Percentiles rank a stretch among this genome's conserved stretches.
Conservation (phyloP, 495 filamentous ascomycete genomes). For the Neurospora sp. region DNA sequence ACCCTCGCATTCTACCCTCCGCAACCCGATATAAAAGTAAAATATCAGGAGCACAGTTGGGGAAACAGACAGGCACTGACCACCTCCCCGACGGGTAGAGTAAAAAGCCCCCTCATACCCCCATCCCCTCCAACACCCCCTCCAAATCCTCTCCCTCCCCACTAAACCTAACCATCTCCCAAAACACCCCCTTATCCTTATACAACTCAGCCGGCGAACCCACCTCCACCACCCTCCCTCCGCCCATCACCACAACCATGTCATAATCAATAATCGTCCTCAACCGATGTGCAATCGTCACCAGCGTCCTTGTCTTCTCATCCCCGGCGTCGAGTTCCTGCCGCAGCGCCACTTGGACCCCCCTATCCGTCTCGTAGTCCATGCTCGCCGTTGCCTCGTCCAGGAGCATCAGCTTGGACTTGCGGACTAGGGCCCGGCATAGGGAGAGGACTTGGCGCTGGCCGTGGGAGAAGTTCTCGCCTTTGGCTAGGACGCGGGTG, state of each 20-base stretch:
- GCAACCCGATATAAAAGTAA: background rate
- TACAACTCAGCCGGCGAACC: slow-evolving; percentile 37
- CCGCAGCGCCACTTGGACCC: slow-evolving; percentile 38
- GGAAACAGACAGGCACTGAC: too few relatives aligned
- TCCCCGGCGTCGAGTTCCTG: slow-evolving; percentile 25
- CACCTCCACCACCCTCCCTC: slow-evolving; percentile 28
- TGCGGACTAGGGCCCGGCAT: slow-evolving; percentile 43
- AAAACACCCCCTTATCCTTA: slow-evolving; percentile 32
- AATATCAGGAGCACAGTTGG: too few relatives aligned
- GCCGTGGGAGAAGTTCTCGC: slow-evolving; percentile 48
- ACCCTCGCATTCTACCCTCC: too few relatives aligned
- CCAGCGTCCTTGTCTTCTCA: slow-evolving; percentile 33
- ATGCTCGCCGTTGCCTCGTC: slow-evolving; percentile 52
- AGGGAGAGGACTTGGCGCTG: slow-evolving; percentile 49
- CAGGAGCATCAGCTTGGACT: slow-evolving; percentile 44
- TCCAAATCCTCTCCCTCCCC: slow-evolving; percentile 40
- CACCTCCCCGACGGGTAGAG: too few relatives aligned
- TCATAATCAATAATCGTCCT: slow-evolving; percentile 44
- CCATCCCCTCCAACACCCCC: slow-evolving; percentile 7
- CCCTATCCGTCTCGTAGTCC: slow-evolving; percentile 44
- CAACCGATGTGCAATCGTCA: slow-evolving; percentile 42
- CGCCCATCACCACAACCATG: slow-evolving; percentile 39
- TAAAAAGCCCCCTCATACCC: background rate
- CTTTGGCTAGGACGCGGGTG: slow-evolving; percentile 37
- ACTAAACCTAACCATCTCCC: slow-evolving; percentile 41